Evolutionary conservation across 2,329 filamentous ascomycete genomes (phyloP), one percentile per base, ranked within the genome.

Genomic region (Diaporthe sp.): DNA sequence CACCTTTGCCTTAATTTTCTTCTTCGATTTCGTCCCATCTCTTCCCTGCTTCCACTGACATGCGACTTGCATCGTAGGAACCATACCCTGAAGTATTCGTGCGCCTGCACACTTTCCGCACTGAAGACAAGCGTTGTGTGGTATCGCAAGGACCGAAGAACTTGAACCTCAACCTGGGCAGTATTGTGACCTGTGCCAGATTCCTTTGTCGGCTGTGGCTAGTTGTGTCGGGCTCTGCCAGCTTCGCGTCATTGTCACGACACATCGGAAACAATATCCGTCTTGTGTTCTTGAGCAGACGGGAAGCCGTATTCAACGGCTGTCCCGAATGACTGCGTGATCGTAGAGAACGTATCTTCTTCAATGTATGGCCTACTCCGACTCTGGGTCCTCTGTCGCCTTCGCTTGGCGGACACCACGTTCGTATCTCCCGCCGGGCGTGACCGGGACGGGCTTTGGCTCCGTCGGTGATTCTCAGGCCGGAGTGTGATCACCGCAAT

Each of bases 371-470:
- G 65, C 72, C 84, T 83, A 71, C 83, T 81, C 58, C 83, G 82
- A 74, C 84, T 86, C 75, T 79, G 80, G 7, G 85, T 86, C 77
- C 85, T 81, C 74, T 84, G 83, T 37, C 85, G 81, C 67, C 84
- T 80, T 71, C 81, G 79, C 74, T 82, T 81, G 22, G 25, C 49
- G 22, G 34, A 17, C 37, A 82, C 76, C 42, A 79, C 79, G 28
- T 80, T 78, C 8, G 75, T 51, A 12, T 80, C 78, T 9, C 74
- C 70, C 13, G 77, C 77, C 25, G 80, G 80, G 49, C 79, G 77
- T 28, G 85, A 85, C 51, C 84, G 79, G 31, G 85, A 85, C 15
- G 84, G 85, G 65, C 84, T 84, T 76, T 82, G 82, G 74, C 83
- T 84, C 34, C 84, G 81, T 37, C 49, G 70, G 31, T 75, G 68